Evolutionary conservation across 495 filamentous ascomycete genomes (phyloP).

Genomic region (Penicillium lividum): DNA sequence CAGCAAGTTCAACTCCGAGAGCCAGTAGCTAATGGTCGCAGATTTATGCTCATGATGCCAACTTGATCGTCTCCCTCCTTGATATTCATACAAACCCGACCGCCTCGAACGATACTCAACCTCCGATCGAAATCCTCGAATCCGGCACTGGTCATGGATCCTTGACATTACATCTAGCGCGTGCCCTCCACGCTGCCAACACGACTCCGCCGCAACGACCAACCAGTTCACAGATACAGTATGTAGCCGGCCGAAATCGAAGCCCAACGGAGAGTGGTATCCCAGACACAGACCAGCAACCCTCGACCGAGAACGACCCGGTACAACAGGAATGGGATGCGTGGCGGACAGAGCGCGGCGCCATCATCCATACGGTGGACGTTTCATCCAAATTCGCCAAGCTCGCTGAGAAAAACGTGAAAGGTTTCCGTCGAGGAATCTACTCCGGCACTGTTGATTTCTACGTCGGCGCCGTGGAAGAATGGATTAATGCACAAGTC

Average conservation of each 20-base stretch:
- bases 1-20: constrained; percentile 1
- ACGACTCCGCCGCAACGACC: constrained; percentile 40
- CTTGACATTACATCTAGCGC: constrained; percentile 69
- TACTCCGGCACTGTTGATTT: constrained; percentile 70
- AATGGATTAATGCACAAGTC: constrained; percentile 60
- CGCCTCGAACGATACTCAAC: constrained; percentile 25
- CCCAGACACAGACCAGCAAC: constrained; percentile 4
- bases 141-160: constrained; percentile 80
- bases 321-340: constrained; percentile 36
- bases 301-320: constrained; percentile 11
- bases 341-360: constrained; percentile 56
- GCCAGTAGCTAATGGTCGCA: constrained; percentile 37
- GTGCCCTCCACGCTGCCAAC: constrained; percentile 77
- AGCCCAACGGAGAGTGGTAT: constrained; percentile 27
- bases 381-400: constrained; percentile 55
- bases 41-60: constrained; percentile 74
- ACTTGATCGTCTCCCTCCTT: constrained; percentile 69
- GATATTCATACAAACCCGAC: constrained; percentile 63
- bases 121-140: constrained; percentile 68
- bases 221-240: constrained; percentile 37
- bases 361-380: constrained; percentile 73
- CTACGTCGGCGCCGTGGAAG: constrained; percentile 62
- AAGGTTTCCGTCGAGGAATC: constrained; percentile 66
- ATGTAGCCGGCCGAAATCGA: constrained; percentile 30
- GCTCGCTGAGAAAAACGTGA: constrained; percentile 60